Base-by-base conservation (phyloP, 2,329 filamentous ascomycete genomes). In the Bipolaris victoriae region DNA sequence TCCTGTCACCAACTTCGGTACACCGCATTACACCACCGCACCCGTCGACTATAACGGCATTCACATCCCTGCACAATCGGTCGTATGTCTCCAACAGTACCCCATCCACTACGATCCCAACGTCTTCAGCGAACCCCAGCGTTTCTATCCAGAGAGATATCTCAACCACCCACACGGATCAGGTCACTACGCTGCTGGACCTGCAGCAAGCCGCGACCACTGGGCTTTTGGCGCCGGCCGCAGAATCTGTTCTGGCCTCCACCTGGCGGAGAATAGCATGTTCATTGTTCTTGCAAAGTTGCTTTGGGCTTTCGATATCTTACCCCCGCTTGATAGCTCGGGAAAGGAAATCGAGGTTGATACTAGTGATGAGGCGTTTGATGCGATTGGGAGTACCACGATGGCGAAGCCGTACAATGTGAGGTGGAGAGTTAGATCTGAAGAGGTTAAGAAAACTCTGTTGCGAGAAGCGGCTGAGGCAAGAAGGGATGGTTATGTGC, bases 301-400 rank as follows among this genome's bases (percentile, higher is more conserved):
- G 0, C 63, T 87, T 1, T 79, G 84, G 1, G 79, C 77, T 0
- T 85, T 86, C 51, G 71, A 77, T 9, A 73, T 84, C 5, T 50
- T 61, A 16, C 79, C 80, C 52, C 66, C 68, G 0, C 18, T 78
- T 16, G 73, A 75, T 33, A 50, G 57, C 15, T 61, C 74, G 1
- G 82, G 77, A 0, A 70, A 57, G 9, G 76, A 77, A 41, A 61
- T 78, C 0, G 73, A 71, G 9, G 61, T 77, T 11, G 74, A 77
- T 62, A 50, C 71, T 6, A 67, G 68, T 33, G 75, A 78, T 53
- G 64, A 69, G 22, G 75, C 75, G 3, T 77, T 73, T 53, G 63
- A 69, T 54, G 47, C 66, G 1, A 57, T 46, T 15, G 74, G 69
- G 0, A 67, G 57, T 26, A 74, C 70, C 58, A 76, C 70, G 1